Evolutionary conservation across 2,329 filamentous ascomycete genomes (phyloP).

Genomic region (Cordyceps pruinosa): DNA sequence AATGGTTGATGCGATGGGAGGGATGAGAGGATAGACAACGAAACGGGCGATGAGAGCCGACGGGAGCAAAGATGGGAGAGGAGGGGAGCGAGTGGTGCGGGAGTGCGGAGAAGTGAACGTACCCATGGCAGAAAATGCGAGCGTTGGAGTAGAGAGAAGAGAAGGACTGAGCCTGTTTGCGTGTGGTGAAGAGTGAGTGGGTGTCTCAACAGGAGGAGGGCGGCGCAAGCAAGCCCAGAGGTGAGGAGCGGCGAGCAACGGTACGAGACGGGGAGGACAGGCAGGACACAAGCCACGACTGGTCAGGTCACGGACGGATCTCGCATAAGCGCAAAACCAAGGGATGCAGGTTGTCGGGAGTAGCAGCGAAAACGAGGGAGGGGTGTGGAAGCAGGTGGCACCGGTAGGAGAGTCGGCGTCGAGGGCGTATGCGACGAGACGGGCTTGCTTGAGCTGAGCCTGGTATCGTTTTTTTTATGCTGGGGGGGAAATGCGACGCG

Average conservation of each 20-base stretch:
- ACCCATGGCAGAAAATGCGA: slow-evolving; percentile 14
- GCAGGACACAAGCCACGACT: slow-evolving; percentile 16
- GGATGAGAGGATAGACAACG: neutral
- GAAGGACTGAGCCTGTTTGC: slow-evolving; percentile 11
- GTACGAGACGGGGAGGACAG: slow-evolving; percentile 18
- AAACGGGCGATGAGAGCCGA: slow-evolving; percentile 6
- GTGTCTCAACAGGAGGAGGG: slow-evolving; percentile 23
- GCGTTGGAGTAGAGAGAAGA: slow-evolving; percentile 10
- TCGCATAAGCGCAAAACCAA: slow-evolving; percentile 26
- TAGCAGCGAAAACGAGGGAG: slow-evolving; percentile 10
- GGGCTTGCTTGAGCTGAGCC: neutral
- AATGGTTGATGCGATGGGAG: neutral
- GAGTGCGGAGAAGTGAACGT: slow-evolving; percentile 13
- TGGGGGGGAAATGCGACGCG: slow-evolving; percentile 14
- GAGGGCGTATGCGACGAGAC: neutral
- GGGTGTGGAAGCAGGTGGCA: slow-evolving; percentile 14
- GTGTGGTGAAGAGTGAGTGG: slow-evolving; percentile 16
- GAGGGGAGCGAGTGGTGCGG: slow-evolving; percentile 6
- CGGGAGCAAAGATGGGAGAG: slow-evolving; percentile 9
- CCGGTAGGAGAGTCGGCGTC: slow-evolving; percentile 9
- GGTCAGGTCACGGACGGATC: slow-evolving; percentile 26
- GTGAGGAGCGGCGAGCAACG: slow-evolving; percentile 16
- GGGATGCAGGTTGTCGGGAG: slow-evolving; percentile 25
- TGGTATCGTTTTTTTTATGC: neutral
- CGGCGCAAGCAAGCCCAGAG: slow-evolving; percentile 15